Evolutionary conservation across 106 monocot species (phyloP), one percentile per base, ranked within the genome.

Genomic region (Allium sativum): DNA sequence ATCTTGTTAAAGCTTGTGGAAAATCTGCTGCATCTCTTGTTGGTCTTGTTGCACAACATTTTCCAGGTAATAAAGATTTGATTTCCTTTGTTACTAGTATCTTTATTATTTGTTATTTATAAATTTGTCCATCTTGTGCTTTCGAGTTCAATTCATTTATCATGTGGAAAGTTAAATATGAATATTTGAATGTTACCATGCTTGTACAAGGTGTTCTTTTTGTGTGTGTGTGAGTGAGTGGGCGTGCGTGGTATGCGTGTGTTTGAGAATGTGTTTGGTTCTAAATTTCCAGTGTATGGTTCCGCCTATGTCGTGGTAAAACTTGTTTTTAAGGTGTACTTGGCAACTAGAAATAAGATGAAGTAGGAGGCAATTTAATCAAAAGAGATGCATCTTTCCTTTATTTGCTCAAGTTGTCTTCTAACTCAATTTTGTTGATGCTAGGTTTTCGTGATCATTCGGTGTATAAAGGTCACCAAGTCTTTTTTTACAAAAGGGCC

Each of bases 401-500:
- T 31, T 31, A 31, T 31, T 2, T 31, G 31, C 31, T 31, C 5
- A 31, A 31, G 31, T 31, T 31, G 31, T 31, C 5, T 61, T 43
- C 60, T 61, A 61, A 44, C 19, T 62, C 62, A 41, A 19, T 11
- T 12, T 58, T 68, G 53, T 61, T 52, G 3, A 0, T 40, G 14
- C 11, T 44, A 91, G 96, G 96, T 64, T 98, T 98, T 57, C 87
- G 91, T 55, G 96, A 98, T 80, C 96, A 98, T 70, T 72, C 91
- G 18, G 46, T 98, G 9, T 98, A 98, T 71, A 98, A 85, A 42
- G 98, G 98, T 45, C 84, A 67, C 65, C 98, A 98, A 59, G 57
- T 98, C 53, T 98, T 98, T 62, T 65, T 92, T 15, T 91, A 98
- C 70, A 98, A 98, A 56, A 88, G 98, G 60, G 98, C 91, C 12